Conservation (phyloP, 495 filamentous ascomycete species). For the Peziza echinospora region DNA sequence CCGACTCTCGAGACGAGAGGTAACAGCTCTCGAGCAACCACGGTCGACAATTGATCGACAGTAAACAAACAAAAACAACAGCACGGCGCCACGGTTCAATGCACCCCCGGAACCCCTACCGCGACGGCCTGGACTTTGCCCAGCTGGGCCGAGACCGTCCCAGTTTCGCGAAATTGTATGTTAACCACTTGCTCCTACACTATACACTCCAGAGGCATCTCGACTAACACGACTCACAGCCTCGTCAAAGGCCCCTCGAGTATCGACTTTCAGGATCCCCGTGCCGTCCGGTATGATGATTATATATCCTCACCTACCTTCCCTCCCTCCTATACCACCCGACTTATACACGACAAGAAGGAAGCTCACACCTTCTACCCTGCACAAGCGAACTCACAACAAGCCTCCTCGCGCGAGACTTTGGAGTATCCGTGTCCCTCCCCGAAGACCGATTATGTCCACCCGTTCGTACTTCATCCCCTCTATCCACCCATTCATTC, state of each 20-base stretch:
- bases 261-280: constrained; percentile 63
- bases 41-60: no score
- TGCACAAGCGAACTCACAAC: constrained; percentile 42
- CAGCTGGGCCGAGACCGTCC: constrained; percentile 13
- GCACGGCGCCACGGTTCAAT: no score
- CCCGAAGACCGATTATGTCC: constrained; percentile 48
- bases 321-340: not conserved
- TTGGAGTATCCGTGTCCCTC: constrained; percentile 36
- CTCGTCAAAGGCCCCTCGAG: constrained; percentile 8
- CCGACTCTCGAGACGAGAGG: no score
- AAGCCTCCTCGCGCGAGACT: constrained; percentile 53
- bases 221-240: constrained; percentile 1
- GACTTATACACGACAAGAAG: no score
- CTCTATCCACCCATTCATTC: not conserved
- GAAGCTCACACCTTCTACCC: not conserved
- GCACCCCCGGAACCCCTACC: constrained; percentile 16
- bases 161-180: constrained; percentile 11
- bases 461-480: constrained; percentile 31
- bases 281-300: constrained; percentile 36
- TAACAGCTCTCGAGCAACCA: no score
- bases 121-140: constrained; percentile 11
- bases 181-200: not conserved
- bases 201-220: no score
- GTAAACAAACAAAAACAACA: no score
- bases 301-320: not conserved